phyloP scores from a whole-genome alignment of 2,329 filamentous ascomycete genomes.

The Alternaria infectoria region DNA sequence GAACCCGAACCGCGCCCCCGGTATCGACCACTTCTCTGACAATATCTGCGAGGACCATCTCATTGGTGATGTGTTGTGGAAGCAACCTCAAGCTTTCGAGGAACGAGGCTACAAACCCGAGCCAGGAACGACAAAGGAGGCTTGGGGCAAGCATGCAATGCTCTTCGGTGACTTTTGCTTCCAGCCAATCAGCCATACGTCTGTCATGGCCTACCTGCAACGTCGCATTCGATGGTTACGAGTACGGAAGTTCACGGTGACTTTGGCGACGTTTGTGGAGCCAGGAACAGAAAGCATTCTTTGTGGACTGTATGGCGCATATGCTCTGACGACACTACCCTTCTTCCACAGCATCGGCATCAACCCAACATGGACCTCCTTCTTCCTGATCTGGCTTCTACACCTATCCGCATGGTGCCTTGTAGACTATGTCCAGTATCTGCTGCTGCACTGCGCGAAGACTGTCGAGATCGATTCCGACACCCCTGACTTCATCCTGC shows the following conservation, averaged over 20 bases:
- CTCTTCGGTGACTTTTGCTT: conserved; percentile 86
- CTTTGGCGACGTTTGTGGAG: conserved; percentile 86
- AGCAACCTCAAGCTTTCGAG: conserved; percentile 54
- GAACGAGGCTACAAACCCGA: conserved; percentile 29
- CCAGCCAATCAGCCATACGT: conserved; percentile 86
- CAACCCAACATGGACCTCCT: conserved; percentile 70
- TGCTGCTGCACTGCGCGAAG: conserved; percentile 73
- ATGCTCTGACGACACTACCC: conserved; percentile 75
- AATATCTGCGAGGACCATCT: conserved; percentile 98
- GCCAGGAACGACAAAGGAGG: conserved; percentile 40
- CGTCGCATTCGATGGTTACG: conserved; percentile 88
- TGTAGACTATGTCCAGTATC: conserved; percentile 76
- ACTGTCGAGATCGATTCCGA: conserved; percentile 74
- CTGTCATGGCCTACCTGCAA: conserved; percentile 75
- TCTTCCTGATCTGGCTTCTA: conserved; percentile 69
- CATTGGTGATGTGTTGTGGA: conserved; percentile 91
- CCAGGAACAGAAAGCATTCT: conserved; percentile 89
- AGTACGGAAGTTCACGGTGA: conserved; percentile 92
- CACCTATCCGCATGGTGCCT: conserved; percentile 74
- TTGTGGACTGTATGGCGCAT: conserved; percentile 81
- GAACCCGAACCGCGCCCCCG: conserved; percentile 61
- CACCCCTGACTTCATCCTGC: conserved; percentile 74
- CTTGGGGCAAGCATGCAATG: conserved; percentile 78
- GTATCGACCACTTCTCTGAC: conserved; percentile 90
- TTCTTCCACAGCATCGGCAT: conserved; percentile 64